A percentile compares a stretch with the other conserved stretches of the same genome.
Conservation (phyloP, 2,329 filamentous ascomycete species). For the Pestalotiopsis sp. region DNA sequence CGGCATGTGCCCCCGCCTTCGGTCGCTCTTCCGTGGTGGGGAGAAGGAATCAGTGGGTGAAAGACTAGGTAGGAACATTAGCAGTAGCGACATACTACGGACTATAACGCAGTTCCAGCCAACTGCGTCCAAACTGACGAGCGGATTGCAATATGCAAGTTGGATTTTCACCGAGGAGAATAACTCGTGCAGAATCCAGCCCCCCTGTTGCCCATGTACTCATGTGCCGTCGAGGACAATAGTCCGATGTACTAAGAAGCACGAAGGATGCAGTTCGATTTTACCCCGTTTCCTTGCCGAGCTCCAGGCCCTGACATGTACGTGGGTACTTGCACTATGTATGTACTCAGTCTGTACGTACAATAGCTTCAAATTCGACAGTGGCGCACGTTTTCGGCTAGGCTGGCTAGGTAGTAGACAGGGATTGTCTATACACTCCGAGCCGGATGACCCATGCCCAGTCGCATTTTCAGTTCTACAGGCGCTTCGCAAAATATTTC, state of each 20-base stretch:
- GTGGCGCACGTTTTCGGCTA: neutral
- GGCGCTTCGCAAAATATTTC: conserved; percentile 6
- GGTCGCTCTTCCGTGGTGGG: neutral
- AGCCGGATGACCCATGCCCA: neutral
- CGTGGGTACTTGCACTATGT: neutral
- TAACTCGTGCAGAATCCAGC: neutral
- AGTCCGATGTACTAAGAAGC: conserved; percentile 6
- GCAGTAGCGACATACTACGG: neutral
- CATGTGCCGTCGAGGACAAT: conserved; percentile 8
- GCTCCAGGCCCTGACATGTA: neutral
- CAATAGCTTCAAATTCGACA: neutral
- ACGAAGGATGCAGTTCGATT: neutral
- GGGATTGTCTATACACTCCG: neutral
- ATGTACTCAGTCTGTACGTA: too few species aligned
- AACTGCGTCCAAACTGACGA: neutral
- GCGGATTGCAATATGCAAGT: neutral
- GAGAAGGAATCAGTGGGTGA: neutral
- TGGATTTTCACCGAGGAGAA: neutral
- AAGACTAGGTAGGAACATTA: neutral
- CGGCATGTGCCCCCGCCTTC: neutral
- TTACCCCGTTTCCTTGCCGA: conserved; percentile 2
- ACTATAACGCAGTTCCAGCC: neutral
- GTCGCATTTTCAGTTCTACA: neutral
- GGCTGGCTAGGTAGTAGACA: neutral
- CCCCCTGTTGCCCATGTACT: conserved; percentile 7